These are phyloP conservation scores for Luffa aegyptiaca DNA, from an alignment of 306 rosid genomes.

Conservation along the genomic window DNA sequence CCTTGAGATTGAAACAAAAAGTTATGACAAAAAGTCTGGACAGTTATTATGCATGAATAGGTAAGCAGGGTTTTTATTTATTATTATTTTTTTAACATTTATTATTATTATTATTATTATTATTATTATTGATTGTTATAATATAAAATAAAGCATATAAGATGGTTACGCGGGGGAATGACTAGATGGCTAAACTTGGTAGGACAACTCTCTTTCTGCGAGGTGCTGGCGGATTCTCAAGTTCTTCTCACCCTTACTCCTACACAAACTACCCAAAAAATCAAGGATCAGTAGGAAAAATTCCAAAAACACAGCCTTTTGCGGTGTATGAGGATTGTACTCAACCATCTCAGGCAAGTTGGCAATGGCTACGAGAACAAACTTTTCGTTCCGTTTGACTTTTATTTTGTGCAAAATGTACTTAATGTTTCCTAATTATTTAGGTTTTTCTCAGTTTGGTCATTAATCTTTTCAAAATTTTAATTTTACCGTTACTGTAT, in stretches of 20 bases:
- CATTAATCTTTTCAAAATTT: neutral
- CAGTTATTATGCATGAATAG: constrained; percentile 81
- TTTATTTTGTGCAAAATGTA: neutral
- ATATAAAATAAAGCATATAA: neutral
- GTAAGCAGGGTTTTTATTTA: constrained; percentile 27
- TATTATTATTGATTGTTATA: neutral
- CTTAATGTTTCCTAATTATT: neutral
- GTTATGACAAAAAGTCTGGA: constrained; percentile 69
- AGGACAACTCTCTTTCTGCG: constrained; percentile 67
- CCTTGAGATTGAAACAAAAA: constrained; percentile 82
- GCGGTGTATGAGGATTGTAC: constrained; percentile 59
- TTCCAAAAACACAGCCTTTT: constrained; percentile 68
- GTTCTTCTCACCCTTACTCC: constrained; percentile 61
- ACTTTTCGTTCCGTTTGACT: neutral
- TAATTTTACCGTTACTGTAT: neutral
- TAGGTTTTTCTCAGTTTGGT: neutral
- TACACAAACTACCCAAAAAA: constrained; percentile 57
- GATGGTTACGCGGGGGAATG: constrained; percentile 12
- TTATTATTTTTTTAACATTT: neutral
- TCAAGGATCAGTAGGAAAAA: constrained; percentile 35
- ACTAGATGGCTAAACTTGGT: constrained; percentile 28
- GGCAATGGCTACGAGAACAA: neutral
- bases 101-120: neutral
- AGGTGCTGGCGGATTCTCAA: constrained; percentile 98
- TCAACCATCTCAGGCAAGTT: constrained; percentile 68